A percentile compares a stretch with the other conserved stretches of the same genome.
Conservation (phyloP, 140 eudicot genomes). For the Bidens hawaiensis region DNA sequence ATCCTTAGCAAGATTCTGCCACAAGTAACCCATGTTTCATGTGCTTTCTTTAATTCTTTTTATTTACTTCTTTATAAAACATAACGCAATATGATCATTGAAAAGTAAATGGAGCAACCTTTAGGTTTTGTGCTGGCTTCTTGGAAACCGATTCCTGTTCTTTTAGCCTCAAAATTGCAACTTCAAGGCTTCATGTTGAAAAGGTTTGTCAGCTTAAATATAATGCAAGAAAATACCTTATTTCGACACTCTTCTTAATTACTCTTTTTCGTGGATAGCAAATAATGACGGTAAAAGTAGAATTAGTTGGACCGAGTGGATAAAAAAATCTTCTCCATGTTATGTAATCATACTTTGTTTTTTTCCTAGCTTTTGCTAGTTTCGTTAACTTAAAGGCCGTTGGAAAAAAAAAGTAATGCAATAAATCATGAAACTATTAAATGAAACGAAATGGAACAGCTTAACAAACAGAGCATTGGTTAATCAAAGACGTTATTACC, state of each 20-base stretch:
- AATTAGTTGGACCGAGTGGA: too few species aligned
- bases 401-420: too few species aligned
- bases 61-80: neutral
- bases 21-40: conserved; percentile 2
- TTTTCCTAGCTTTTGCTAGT: too few species aligned
- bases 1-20: conserved; percentile 95
- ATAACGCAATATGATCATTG: neutral
- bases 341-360: too few species aligned
- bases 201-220: conserved; percentile 18
- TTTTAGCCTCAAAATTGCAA: conserved; percentile 74
- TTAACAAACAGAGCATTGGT: too few species aligned
- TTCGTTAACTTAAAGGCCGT: too few species aligned
- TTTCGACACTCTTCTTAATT: too few species aligned
- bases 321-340: too few species aligned
- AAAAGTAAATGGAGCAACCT: conserved; percentile 44
- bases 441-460: neutral
- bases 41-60: neutral
- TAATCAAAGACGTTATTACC: conserved; percentile 42
- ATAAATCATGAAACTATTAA: too few species aligned
- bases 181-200: conserved; percentile 59
- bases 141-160: conserved; percentile 77
- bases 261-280: too few species aligned
- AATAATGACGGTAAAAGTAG: too few species aligned
- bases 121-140: conserved; percentile 80
- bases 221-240: too few species aligned